Evolutionary conservation across 139 green algal species (phyloP).

Genomic region (Picochlorum sp.): DNA sequence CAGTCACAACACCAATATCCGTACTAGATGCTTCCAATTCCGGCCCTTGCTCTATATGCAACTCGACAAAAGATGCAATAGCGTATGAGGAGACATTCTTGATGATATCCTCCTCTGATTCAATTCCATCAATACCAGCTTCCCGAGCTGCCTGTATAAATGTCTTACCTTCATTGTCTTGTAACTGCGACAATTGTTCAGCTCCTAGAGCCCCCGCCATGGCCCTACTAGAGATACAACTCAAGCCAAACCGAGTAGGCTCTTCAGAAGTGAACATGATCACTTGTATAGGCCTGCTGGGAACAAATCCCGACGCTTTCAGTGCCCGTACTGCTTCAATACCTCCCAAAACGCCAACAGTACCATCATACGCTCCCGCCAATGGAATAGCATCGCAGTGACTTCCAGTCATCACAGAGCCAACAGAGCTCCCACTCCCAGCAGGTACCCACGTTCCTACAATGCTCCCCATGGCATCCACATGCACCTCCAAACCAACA

Average conservation of each 20-base stretch:
- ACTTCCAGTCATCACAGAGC: conserved; percentile 69
- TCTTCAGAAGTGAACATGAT: conserved; percentile 98
- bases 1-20: conserved; percentile 84
- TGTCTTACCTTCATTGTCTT: conserved; percentile 65
- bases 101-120: conserved; percentile 7
- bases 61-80: conserved; percentile 81
- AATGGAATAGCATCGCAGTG: conserved; percentile 91
- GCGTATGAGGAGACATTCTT: background rate
- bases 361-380: conserved; percentile 85
- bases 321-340: conserved; percentile 79
- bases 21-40: conserved; percentile 62
- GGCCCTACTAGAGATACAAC: conserved; percentile 73
- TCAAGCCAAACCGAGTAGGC: conserved; percentile 85
- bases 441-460: conserved; percentile 67
- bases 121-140: conserved; percentile 19
- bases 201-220: conserved; percentile 55
- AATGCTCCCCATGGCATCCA: conserved; percentile 90
- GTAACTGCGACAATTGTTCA: conserved; percentile 35
- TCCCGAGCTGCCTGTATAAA: conserved; percentile 67
- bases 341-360: conserved; percentile 80
- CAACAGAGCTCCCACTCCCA: background rate
- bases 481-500: conserved; percentile 48
- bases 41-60: conserved; percentile 96
- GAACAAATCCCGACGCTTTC: conserved; percentile 62
- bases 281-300: conserved; percentile 44